Evolutionary conservation across 2,329 filamentous ascomycete genomes (phyloP).

Genomic region (Xylariaceae sp.): DNA sequence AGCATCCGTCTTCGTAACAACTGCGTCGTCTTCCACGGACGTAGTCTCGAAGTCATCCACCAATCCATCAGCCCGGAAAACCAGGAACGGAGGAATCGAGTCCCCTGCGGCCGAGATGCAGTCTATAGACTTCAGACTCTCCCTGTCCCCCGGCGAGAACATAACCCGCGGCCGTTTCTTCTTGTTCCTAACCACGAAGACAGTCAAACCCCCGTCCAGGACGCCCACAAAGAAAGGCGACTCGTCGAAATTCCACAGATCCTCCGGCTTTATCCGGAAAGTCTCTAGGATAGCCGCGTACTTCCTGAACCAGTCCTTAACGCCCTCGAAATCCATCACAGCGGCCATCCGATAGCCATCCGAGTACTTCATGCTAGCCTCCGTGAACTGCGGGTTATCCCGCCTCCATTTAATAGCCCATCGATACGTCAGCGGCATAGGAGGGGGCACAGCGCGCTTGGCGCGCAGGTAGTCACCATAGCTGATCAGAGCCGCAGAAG

Average conservation of each 20-base stretch:
- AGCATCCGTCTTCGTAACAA: background rate
- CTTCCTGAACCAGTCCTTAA: background rate
- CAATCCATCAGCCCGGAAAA: background rate
- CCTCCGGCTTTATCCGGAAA: background rate
- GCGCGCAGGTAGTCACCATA: background rate
- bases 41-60: background rate
- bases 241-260: background rate
- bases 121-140: background rate
- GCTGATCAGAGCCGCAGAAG: background rate
- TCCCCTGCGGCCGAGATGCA: background rate
- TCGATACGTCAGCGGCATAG: background rate
- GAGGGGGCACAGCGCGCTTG: background rate
- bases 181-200: background rate
- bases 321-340: background rate
- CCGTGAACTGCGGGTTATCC: background rate
- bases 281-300: background rate
- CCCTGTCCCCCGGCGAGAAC: background rate
- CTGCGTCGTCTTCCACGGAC: background rate
- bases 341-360: background rate
- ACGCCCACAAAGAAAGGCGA: background rate
- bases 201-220: background rate
- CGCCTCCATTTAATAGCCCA: background rate
- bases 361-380: background rate
- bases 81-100: background rate
- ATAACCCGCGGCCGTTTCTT: background rate